Evolutionary conservation across 495 filamentous ascomycete species (phyloP), one percentile per base, ranked within the genome.

Genomic region (Trichoderma erinaceum): DNA sequence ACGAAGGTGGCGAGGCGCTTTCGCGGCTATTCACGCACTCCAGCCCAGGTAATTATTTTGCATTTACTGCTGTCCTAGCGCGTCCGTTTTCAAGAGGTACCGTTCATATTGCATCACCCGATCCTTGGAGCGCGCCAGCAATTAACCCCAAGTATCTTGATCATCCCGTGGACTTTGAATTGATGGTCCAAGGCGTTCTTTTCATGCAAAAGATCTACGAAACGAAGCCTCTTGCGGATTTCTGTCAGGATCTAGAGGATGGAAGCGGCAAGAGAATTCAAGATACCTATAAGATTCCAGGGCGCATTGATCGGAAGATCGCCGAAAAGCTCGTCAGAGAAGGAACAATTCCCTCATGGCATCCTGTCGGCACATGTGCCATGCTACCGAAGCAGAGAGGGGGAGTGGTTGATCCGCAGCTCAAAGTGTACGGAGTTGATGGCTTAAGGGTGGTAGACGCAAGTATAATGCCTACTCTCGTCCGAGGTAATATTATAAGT

Each of bases 311-410:
- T 44, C 41, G 41, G 7, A 16, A 11, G 15, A 6, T 6, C 11
- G 41, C 41, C 10, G 41, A 44, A 16, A 44, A 16, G 10, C 15
- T 44, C 1, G 41, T 44, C 10, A 44, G 41, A 16, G 11, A 44
- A 7, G 41, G 11, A 11, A 44, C 41, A 7, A 16, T 44, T 12
- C 15, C 41, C 15, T 44, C 41, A 1, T 44, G 41, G 81, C 80
- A 84, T 63, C 79, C 79, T 5, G 74, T 74, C 4, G 75, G 82
- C 16, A 85, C 84, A 1, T 78, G 78, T 63, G 78, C 79, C 2
- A 84, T 84, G 85, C 73, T 88, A 75, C 85, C 86, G 21, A 73
- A 76, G 48, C 79, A 82, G 68, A 70, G 82, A 1, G 85, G 85
- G 16, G 86, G 86, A 6, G 80, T 83, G 13, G 81, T 83, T 27